phyloP scores from a whole-genome alignment of 2,329 filamentous ascomycete species.

The Aspergillus oerlinghausenensis region DNA sequence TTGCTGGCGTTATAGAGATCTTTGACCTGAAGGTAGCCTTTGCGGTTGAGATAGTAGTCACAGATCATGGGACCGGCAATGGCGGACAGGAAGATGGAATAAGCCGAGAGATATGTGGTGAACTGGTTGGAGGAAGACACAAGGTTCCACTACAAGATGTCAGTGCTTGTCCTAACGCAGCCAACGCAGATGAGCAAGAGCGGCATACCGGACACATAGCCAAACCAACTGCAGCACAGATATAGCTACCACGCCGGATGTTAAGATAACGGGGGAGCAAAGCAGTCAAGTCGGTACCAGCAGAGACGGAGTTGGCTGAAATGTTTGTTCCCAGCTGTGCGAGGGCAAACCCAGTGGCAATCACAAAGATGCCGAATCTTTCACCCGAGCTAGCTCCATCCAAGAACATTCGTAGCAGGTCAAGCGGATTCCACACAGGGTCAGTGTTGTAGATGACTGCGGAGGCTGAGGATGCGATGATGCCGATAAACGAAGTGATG shows the following conservation, averaged over 20 bases:
- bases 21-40: conserved; percentile 72
- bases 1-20: conserved; percentile 70
- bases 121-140: conserved; percentile 73
- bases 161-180: conserved; percentile 3
- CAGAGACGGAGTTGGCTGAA: conserved; percentile 78
- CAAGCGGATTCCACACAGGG: conserved; percentile 69
- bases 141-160: conserved; percentile 53
- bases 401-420: conserved; percentile 63
- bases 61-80: conserved; percentile 87
- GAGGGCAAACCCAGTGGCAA: conserved; percentile 65
- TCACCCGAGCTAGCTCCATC: conserved; percentile 63
- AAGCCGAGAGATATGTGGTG: conserved; percentile 85
- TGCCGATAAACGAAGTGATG: conserved; percentile 79
- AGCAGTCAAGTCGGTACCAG: conserved; percentile 77
- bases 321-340: conserved; percentile 85
- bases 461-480: conserved; percentile 68
- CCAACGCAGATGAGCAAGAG: not conserved
- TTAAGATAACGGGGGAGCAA: conserved; percentile 74
- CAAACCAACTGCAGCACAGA: conserved; percentile 74
- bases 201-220: conserved; percentile 70
- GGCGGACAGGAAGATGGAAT: conserved; percentile 88
- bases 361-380: conserved; percentile 72
- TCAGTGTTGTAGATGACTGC: conserved; percentile 57
- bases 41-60: conserved; percentile 84
- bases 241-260: conserved; percentile 81